Evolutionary conservation across 208 protist species (phyloP), one percentile per base, ranked within the genome.

Genomic region (Novymonas esmeraldas): DNA sequence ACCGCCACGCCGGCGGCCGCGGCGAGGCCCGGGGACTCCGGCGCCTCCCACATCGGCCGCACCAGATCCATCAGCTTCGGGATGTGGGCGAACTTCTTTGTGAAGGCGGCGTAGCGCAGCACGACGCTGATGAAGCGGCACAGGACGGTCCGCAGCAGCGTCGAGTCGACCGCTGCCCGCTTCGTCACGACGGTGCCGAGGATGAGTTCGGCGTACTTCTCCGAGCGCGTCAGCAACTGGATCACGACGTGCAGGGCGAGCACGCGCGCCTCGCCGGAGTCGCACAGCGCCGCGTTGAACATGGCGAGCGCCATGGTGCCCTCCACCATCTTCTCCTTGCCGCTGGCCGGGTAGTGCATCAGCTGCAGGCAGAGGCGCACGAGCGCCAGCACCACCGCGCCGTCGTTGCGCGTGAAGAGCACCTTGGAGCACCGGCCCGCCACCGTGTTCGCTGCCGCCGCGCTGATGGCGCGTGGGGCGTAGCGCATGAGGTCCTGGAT

Each of bases 301-400:
- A 94, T 92, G 69, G 92, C 85, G 18, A 94, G 78, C 48, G 87
- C 89, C 87, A 97, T 94, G 16, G 92, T 93, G 26, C 85, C 80
- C 65, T 95, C 85, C 46, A 97, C 87, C 84, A 97, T 93, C 74
- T 92, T 90, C 70, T 95, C 92, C 78, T 97, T 97, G 6, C 89
- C 79, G 64, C 84, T 93, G 20, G 84, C 82, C 26, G 86, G 82
- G 77, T 90, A 90, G 64, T 84, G 44, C 81, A 95, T 82, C 14
- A 97, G 79, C 78, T 92, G 81, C 67, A 95, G 70, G 61, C 92
- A 97, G 7, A 94, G 76, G 50, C 74, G 82, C 50, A 95, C 87
- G 59, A 97, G 79, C 39, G 83, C 92, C 24, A 89, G 77, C 74
- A 95, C 92, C 49, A 97, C 92, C 44, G 59, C 52, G 11, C 89